Evolutionary conservation across 306 rosid genomes (phyloP), one percentile per base, ranked within the genome.

Genomic region (Ochetophila trinervis): DNA sequence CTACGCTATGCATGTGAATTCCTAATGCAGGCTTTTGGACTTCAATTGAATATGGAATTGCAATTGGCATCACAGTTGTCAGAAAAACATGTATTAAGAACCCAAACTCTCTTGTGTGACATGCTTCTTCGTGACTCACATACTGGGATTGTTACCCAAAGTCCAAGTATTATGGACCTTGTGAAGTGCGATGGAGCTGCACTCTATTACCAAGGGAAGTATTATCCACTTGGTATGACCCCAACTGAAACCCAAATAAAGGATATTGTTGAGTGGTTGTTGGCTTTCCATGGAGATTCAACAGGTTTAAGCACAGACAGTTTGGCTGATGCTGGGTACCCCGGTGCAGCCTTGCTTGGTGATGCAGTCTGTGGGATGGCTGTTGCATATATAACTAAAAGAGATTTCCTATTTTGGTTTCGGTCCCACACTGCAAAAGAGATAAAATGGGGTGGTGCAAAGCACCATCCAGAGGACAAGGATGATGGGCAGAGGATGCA

Each of bases 381-480:
- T 20, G 96, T 89, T 78, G 97, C 99, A 50, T 88, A 83, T 75
- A 90, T 90, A 62, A 88, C 95, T 0, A 84, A 90, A 60, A 75
- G 65, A 78, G 95, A 86, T 79, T 90, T 90, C 58, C 85, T 94
- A 20, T 90, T 94, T 82, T 94, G 99, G 99, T 94, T 90, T 47
- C 86, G 99, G 64, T 90, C 97, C 2, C 97, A 94, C 76, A 90
- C 97, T 0, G 99, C 73, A 0, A 88, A 94, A 68, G 99, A 94
- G 85, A 45, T 90, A 57, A 94, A 90, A 68, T 94, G 99, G 99
- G 99, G 99, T 68, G 99, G 99, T 16, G 99, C 99, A 40, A 94
- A 94, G 86, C 99, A 94, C 79, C 99, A 94, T 53, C 99, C 99
- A 0, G 87, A 86, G 84, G 99, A 94, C 75, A 94, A 86, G 85